Percentiles rank a stretch among this genome's conserved stretches.
Conservation (phyloP, 257 asterid species). For the Nicotiana sylvestris region DNA sequence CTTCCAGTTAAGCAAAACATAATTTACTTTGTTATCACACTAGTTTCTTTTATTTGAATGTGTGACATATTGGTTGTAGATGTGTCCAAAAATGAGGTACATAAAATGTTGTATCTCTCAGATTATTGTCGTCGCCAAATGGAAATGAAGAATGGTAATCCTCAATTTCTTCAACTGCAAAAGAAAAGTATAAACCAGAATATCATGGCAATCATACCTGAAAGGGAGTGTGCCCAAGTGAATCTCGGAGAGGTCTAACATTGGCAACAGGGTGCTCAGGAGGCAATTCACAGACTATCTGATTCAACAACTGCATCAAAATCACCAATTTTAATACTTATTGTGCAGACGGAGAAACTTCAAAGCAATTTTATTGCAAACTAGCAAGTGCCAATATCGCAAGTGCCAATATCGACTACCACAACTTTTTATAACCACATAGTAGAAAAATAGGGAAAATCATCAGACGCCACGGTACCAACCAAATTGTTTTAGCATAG, state of each 20-base stretch:
- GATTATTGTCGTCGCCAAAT: neutral
- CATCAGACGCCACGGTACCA: too few species aligned
- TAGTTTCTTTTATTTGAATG: neutral
- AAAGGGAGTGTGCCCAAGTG: constrained; percentile 94
- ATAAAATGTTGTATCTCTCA: neutral
- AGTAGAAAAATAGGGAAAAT: neutral
- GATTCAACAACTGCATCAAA: constrained; percentile 72
- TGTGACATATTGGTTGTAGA: neutral
- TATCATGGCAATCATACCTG: constrained; percentile 45
- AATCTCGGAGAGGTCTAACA: constrained; percentile 89
- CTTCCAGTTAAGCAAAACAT: too few species aligned
- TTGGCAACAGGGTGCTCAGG: constrained; percentile 99
- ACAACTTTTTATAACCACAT: neutral
- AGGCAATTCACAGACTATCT: constrained; percentile 94
- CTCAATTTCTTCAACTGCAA: too few species aligned
- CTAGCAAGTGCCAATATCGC: neutral
- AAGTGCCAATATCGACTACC: neutral
- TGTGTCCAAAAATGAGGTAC: neutral
- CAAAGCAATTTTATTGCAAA: neutral
- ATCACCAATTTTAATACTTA: neutral
- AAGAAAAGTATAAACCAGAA: neutral
- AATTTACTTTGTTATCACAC: neutral
- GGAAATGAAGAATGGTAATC: neutral
- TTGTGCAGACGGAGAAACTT: neutral
- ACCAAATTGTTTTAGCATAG: neutral